Evolutionary conservation across 108 stramenopile species (phyloP).

Genomic region (Fragilaria crotonensis): DNA sequence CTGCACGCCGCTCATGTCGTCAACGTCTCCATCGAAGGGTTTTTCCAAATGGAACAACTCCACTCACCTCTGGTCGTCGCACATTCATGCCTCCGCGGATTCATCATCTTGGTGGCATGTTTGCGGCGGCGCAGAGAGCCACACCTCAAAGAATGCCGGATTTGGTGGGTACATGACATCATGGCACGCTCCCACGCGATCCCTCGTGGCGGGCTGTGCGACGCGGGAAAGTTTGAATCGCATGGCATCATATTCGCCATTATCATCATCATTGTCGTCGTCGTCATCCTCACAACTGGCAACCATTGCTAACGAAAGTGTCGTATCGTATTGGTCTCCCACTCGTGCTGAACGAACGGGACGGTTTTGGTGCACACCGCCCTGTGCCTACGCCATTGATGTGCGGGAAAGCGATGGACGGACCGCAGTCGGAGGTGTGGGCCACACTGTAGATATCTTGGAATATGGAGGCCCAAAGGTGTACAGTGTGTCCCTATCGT

Average conservation of each 20-base stretch:
- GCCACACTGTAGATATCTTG: no score
- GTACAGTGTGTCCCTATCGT: no score
- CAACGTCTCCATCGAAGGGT: neutral
- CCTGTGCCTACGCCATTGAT: neutral
- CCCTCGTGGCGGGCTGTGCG: conserved; percentile 12
- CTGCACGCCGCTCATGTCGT: conserved; percentile 21
- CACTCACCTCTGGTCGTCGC: conserved; percentile 15
- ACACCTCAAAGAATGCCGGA: no score
- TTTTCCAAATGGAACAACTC: neutral
- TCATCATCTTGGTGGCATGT: conserved; percentile 36
- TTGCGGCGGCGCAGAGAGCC: conserved; percentile 27
- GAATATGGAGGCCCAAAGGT: no score
- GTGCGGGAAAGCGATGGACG: neutral
- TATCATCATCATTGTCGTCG: no score
- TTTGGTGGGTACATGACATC: conserved; percentile 42
- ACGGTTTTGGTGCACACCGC: neutral
- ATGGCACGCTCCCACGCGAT: conserved; percentile 41
- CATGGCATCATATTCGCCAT: no score
- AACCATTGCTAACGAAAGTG: neutral
- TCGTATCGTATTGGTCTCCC: neutral
- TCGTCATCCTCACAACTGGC: neutral
- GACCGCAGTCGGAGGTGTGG: neutral
- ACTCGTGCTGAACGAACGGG: neutral
- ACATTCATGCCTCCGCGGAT: conserved; percentile 19
- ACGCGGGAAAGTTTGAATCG: neutral